A percentile compares a stretch with the other conserved stretches of the same genome.
Conservation (phyloP, 805 yeast species). For the Scheffersomyces coipomensis region DNA sequence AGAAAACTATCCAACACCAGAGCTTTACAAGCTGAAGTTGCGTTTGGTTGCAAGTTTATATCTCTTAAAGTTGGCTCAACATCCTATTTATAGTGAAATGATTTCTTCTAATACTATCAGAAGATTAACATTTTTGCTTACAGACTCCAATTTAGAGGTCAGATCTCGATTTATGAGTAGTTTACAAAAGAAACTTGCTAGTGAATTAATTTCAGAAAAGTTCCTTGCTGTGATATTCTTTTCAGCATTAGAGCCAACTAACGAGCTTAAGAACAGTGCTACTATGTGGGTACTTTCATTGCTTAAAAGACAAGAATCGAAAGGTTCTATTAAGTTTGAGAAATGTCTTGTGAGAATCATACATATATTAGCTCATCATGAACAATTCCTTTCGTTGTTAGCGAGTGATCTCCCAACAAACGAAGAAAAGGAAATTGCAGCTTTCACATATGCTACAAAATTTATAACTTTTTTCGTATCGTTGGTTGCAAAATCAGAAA, state of each 20-base stretch:
- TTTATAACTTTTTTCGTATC: slow-evolving; percentile 62
- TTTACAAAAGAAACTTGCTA: slow-evolving; percentile 51
- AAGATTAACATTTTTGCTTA: slow-evolving; percentile 56
- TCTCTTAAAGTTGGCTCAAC: slow-evolving; percentile 62
- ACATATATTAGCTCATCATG: slow-evolving; percentile 73
- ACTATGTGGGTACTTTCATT: slow-evolving; percentile 73
- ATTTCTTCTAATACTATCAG: slow-evolving; percentile 53
- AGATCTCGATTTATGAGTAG: slow-evolving; percentile 50
- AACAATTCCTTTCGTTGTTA: slow-evolving; percentile 51
- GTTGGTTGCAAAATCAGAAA: slow-evolving; percentile 59
- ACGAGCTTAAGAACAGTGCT: slow-evolving; percentile 45
- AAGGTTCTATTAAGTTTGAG: slow-evolving; percentile 54
- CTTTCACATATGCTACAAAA: slow-evolving; percentile 53
- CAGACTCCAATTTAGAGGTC: slow-evolving; percentile 63
- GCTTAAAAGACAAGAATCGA: slow-evolving; percentile 34
- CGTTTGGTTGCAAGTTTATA: slow-evolving; percentile 67
- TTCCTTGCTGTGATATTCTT: slow-evolving; percentile 70
- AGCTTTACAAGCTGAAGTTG: slow-evolving; percentile 54
- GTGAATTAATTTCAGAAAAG: slow-evolving; percentile 56
- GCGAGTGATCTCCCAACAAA: slow-evolving; percentile 13
- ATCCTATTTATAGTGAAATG: slow-evolving; percentile 48
- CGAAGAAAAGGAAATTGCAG: slow-evolving; percentile 25
- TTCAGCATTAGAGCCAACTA: slow-evolving; percentile 73
- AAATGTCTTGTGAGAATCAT: slow-evolving; percentile 64
- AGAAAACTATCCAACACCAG: slow-evolving; percentile 60